These are phyloP conservation scores for Coemansia sp. DNA, from an alignment of 192 early-diverging fungal species.

Conservation along the genomic window DNA sequence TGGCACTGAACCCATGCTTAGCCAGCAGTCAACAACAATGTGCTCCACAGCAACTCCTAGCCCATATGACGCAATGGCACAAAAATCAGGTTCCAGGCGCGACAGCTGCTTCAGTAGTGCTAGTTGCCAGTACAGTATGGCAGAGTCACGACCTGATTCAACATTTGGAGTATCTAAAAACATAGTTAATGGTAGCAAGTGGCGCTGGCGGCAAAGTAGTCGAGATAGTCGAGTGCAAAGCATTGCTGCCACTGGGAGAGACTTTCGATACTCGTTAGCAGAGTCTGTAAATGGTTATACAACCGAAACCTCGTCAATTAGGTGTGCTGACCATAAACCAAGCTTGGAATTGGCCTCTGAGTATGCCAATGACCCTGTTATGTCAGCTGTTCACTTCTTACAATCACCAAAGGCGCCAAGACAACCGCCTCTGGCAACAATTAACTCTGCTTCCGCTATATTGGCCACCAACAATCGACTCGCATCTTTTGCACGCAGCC, in stretches of 20 bases:
- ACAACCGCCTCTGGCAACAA: slow-evolving; percentile 4
- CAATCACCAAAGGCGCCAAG: slow-evolving; percentile 6
- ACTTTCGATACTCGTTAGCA: slow-evolving; percentile 10
- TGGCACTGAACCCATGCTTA: slow-evolving; percentile 3
- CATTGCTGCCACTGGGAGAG: slow-evolving; percentile 43
- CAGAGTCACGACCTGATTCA: slow-evolving; percentile 7
- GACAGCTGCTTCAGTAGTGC: neutral
- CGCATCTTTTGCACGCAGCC: slow-evolving; percentile 13
- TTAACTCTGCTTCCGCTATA: neutral
- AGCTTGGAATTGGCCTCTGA: slow-evolving; percentile 4
- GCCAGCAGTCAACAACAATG: slow-evolving; percentile 11
- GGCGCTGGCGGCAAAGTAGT: neutral
- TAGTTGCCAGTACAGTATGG: slow-evolving; percentile 1
- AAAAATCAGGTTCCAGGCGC: neutral
- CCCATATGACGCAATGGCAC: neutral
- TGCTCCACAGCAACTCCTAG: slow-evolving; percentile 14
- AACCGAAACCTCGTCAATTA: neutral
- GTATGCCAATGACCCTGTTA: slow-evolving; percentile 7
- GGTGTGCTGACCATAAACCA: neutral
- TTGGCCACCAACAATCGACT: slow-evolving; percentile 7
- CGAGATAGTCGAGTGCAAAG: slow-evolving; percentile 31
- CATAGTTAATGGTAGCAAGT: neutral
- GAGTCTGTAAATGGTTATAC: slow-evolving; percentile 5
- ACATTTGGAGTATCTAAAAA: neutral
- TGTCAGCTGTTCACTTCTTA: slow-evolving; percentile 10